Evolutionary conservation across 2,329 filamentous ascomycete genomes (phyloP).

Genomic region (Trichoderma semiorbis): DNA sequence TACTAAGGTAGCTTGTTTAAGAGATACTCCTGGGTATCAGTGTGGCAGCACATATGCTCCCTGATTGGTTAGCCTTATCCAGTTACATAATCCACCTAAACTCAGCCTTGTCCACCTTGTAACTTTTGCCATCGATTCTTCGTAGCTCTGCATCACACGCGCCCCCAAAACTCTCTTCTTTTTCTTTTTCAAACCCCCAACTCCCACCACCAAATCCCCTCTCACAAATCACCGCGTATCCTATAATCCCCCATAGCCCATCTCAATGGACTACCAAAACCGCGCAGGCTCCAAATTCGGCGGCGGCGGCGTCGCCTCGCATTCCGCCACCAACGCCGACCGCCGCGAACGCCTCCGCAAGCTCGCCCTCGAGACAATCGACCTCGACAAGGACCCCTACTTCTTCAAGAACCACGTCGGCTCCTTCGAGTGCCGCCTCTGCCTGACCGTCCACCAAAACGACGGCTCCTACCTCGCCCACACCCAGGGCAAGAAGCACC

Average conservation of each 20-base stretch:
- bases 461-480: constrained; percentile 98
- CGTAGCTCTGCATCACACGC: background rate
- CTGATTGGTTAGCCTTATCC: background rate
- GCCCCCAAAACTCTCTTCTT: background rate
- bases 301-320: constrained; percentile 91
- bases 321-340: constrained; percentile 92
- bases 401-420: constrained; percentile 99
- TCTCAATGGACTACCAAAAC: constrained; percentile 72
- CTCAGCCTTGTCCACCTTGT: background rate
- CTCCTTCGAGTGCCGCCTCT: constrained; percentile 95
- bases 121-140: background rate
- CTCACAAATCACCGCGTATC: background rate
- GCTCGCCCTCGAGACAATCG: constrained; percentile 96
- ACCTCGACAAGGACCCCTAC: constrained; percentile 98
- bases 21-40: background rate
- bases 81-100: background rate
- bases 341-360: constrained; percentile 95
- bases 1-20: background rate
- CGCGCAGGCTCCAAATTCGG: constrained; percentile 97
- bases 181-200: background rate
- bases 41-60: background rate
- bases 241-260: background rate
- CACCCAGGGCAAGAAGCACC: constrained; percentile 97
- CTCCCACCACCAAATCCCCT: background rate
- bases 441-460: constrained; percentile 96